Percentiles rank a stretch among this genome's conserved stretches.
These are phyloP conservation scores for Suillus clintonianus DNA, from an alignment of 768 basidiomycete species.

Conservation along the genomic window DNA sequence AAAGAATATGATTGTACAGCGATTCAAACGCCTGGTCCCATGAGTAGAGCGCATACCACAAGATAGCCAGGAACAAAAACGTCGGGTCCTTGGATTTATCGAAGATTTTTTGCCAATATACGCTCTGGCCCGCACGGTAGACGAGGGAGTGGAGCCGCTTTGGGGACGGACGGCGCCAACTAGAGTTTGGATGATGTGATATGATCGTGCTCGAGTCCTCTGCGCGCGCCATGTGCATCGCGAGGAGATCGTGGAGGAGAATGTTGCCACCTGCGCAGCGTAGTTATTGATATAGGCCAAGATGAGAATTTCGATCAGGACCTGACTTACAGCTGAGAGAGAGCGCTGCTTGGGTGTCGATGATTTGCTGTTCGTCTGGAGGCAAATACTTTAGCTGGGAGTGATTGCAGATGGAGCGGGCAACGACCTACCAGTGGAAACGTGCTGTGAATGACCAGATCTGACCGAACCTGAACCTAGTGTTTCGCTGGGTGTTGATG, in stretches of 20 bases:
- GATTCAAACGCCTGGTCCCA: conserved; percentile 63
- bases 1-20: conserved; percentile 52
- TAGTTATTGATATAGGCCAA: neutral
- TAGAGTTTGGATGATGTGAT: conserved; percentile 35
- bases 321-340: conserved; percentile 21
- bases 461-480: too few species aligned
- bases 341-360: conserved; percentile 37
- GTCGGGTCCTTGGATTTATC: conserved; percentile 32
- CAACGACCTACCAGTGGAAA: neutral
- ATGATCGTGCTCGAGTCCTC: conserved; percentile 30
- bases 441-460: neutral
- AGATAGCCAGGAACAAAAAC: conserved; percentile 37
- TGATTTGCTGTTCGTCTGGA: conserved; percentile 23
- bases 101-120: conserved; percentile 39
- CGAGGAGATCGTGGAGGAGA: conserved; percentile 37
- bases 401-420: neutral
- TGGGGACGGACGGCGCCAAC: conserved; percentile 26
- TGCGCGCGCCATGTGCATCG: conserved; percentile 40
- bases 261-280: conserved; percentile 17
- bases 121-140: conserved; percentile 34
- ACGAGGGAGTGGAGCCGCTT: conserved; percentile 30
- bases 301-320: neutral
- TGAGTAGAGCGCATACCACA: conserved; percentile 63
- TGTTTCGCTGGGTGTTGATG: conserved; percentile 14
- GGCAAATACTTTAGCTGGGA: conserved; percentile 1